Evolutionary conservation across 305 asterid genomes (phyloP).

Genomic region (Andrographis paniculata): DNA sequence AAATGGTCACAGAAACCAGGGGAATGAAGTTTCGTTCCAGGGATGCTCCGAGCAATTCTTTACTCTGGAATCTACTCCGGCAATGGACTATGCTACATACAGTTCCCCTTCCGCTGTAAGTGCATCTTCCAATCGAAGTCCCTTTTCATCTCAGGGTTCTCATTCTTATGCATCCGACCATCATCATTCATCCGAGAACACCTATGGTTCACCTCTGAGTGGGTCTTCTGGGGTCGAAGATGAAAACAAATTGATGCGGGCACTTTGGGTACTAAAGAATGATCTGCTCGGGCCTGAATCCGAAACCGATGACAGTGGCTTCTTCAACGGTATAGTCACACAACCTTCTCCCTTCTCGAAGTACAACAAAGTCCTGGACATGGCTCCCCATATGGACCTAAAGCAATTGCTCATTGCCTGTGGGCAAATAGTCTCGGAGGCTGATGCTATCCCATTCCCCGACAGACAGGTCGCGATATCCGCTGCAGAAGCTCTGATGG

Average conservation of each 20-base stretch:
- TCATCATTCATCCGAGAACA: slow-evolving; percentile 44
- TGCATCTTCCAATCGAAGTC: slow-evolving; percentile 50
- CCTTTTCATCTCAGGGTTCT: slow-evolving; percentile 70
- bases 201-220: slow-evolving; percentile 69
- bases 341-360: slow-evolving; percentile 39
- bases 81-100: slow-evolving; percentile 25
- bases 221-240: slow-evolving; percentile 71
- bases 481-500: slow-evolving; percentile 61
- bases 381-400: slow-evolving; percentile 65
- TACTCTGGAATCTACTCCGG: slow-evolving; percentile 78
- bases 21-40: slow-evolving; percentile 37
- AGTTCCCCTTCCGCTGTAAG: slow-evolving; percentile 61
- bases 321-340: slow-evolving; percentile 30
- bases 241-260: slow-evolving; percentile 51
- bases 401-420: slow-evolving; percentile 44
- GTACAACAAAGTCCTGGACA: slow-evolving; percentile 47
- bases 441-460: slow-evolving; percentile 25
- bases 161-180: slow-evolving; percentile 61
- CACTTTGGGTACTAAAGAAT: slow-evolving; percentile 49
- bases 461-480: slow-evolving; percentile 37
- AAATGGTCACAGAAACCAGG: slow-evolving; percentile 35
- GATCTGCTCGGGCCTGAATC: slow-evolving; percentile 65
- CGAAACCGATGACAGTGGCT: slow-evolving; percentile 64
- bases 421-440: slow-evolving; percentile 50
- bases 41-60: slow-evolving; percentile 45